These are phyloP conservation scores for Aspergillus homomorphus DNA, from an alignment of 495 filamentous ascomycete genomes.

Conservation along the genomic window DNA sequence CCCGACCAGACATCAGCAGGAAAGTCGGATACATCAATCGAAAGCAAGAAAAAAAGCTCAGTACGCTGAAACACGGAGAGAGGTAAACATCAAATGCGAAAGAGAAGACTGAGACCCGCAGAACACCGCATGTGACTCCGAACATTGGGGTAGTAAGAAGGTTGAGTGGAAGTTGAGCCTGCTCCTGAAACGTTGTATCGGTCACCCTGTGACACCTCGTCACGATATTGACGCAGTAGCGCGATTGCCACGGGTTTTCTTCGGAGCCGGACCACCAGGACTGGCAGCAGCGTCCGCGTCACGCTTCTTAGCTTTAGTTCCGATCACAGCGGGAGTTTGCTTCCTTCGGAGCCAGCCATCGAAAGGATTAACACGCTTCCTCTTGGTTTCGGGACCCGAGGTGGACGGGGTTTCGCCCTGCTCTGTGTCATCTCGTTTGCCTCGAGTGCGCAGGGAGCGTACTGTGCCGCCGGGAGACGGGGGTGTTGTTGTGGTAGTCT, in stretches of 20 bases:
- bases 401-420: constrained; percentile 19
- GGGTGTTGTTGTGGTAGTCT: constrained; percentile 49
- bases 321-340: constrained; percentile 26
- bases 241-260: constrained; percentile 28
- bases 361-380: constrained; percentile 59
- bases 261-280: constrained; percentile 27
- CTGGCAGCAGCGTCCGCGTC: constrained; percentile 27
- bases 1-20: background rate
- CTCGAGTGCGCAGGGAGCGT: constrained; percentile 29
- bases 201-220: background rate
- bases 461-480: constrained; percentile 42
- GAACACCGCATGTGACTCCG: background rate
- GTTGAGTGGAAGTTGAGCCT: background rate
- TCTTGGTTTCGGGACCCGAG: constrained; percentile 23
- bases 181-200: background rate
- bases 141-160: background rate
- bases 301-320: constrained; percentile 29
- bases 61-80: background rate
- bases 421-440: constrained; percentile 23
- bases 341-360: constrained; percentile 64
- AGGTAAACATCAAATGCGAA: background rate
- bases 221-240: constrained; percentile 13
- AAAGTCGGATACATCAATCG: background rate
- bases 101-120: background rate
- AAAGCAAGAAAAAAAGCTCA: background rate